Conservation (phyloP, 208 protist species). For the Leishmania mexicana region DNA sequence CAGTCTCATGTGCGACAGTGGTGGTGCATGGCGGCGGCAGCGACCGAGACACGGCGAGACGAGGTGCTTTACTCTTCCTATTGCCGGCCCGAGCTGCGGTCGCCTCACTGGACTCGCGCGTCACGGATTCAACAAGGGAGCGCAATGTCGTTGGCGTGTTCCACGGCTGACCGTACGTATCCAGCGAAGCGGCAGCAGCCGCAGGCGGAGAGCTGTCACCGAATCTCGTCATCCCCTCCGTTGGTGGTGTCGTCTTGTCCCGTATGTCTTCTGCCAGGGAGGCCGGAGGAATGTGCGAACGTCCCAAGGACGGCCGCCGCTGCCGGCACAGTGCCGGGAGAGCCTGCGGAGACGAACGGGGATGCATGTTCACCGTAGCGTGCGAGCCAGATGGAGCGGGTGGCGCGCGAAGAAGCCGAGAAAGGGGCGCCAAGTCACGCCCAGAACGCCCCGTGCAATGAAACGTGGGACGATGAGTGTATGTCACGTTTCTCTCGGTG, state of each 20-base stretch:
- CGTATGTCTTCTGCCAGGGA: neutral
- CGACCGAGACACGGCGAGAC: neutral
- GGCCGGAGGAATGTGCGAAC: neutral
- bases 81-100: neutral
- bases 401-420: neutral
- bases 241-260: neutral
- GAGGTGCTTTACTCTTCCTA: too few species aligned
- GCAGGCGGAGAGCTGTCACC: neutral
- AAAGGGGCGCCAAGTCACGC: neutral
- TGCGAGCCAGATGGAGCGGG: neutral
- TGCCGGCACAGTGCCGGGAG: constrained; percentile 8
- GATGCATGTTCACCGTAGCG: constrained; percentile 2
- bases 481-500: neutral
- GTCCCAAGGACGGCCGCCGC: neutral
- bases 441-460: neutral
- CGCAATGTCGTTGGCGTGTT: constrained; percentile 20
- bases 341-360: neutral
- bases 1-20: neutral
- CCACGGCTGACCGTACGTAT: constrained; percentile 21
- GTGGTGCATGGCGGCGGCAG: neutral
- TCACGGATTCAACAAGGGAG: constrained; percentile 5
- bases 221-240: neutral
- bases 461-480: neutral
- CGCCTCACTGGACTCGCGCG: neutral
- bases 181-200: neutral